phyloP scores from a whole-genome alignment of 2,329 filamentous ascomycete genomes.

The Hypoxylon sp. region DNA sequence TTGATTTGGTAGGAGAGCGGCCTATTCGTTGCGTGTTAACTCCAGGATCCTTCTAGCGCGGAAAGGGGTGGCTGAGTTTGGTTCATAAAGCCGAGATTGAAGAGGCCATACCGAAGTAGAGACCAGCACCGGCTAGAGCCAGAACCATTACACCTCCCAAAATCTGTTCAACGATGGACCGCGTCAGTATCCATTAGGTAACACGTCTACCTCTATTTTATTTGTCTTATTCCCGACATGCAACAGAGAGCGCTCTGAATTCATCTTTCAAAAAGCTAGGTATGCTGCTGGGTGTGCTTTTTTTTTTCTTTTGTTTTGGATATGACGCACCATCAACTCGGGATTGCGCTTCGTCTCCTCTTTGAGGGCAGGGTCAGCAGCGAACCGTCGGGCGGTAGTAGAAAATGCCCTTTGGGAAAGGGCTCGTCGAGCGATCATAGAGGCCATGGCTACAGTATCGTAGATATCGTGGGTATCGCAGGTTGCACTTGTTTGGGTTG shows the following conservation, averaged over 20 bases:
- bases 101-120: constrained; percentile 79
- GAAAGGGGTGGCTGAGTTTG: constrained; percentile 13
- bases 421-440: constrained; percentile 67
- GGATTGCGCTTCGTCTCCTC: constrained; percentile 71
- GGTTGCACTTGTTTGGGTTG: constrained; percentile 30
- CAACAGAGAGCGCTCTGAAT: background rate
- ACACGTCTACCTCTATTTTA: background rate
- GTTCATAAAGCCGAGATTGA: constrained; percentile 17
- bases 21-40: constrained; percentile 64
- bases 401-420: constrained; percentile 60
- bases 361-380: constrained; percentile 64
- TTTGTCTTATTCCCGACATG: background rate
- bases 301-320: constrained; percentile 13
- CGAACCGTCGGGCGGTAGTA: constrained; percentile 67
- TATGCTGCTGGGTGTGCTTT: background rate
- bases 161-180: constrained; percentile 71
- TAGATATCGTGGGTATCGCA: constrained; percentile 12
- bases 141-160: constrained; percentile 92
- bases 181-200: constrained; percentile 42
- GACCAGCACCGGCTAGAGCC: constrained; percentile 89
- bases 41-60: background rate
- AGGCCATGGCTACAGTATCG: constrained; percentile 64
- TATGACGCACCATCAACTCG: constrained; percentile 63
- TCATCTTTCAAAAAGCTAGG: background rate
- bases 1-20: constrained; percentile 86